Evolutionary conservation across 2,329 filamentous ascomycete species (phyloP).

Genomic region (Cercospora sp.): DNA sequence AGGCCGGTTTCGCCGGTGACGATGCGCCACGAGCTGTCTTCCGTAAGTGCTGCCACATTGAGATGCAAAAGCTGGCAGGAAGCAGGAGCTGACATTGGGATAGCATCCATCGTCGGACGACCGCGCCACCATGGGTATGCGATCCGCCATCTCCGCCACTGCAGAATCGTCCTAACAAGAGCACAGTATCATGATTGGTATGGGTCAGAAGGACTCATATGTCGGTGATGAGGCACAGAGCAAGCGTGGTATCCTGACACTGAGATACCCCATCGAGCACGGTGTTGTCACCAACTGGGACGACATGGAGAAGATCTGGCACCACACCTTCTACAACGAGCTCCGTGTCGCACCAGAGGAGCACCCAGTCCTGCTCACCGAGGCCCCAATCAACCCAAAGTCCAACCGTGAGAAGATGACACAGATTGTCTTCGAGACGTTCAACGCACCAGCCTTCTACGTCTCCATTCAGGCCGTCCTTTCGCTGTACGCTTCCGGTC

Average conservation of each 20-base stretch:
- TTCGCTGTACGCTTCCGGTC: slow-evolving; percentile 98
- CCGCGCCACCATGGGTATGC: slow-evolving; percentile 98
- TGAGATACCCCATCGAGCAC: slow-evolving; percentile 99
- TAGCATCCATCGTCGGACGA: slow-evolving; percentile 98
- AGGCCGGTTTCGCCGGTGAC: slow-evolving; percentile 99
- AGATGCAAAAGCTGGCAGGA: slow-evolving; percentile 2
- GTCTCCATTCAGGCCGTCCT: slow-evolving; percentile 99
- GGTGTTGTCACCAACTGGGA: slow-evolving; percentile 99
- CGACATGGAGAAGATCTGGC: slow-evolving; percentile 99
- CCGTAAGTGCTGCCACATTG: slow-evolving; percentile 71
- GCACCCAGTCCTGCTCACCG: slow-evolving; percentile 98
- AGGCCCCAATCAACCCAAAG: slow-evolving; percentile 99
- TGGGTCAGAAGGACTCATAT: slow-evolving; percentile 99
- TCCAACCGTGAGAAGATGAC: slow-evolving; percentile 99
- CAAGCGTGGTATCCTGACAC: slow-evolving; percentile 99
- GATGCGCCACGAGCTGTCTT: slow-evolving; percentile 99
- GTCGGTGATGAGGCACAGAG: slow-evolving; percentile 99
- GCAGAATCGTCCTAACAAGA: slow-evolving; percentile 42
- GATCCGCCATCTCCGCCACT: slow-evolving; percentile 24
- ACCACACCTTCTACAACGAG: slow-evolving; percentile 99
- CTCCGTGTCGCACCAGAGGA: slow-evolving; percentile 99
- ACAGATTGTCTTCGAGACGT: slow-evolving; percentile 99
- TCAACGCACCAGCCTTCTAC: slow-evolving; percentile 99
- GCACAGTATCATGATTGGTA: slow-evolving; percentile 99
- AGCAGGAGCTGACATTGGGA: slow-evolving; percentile 33